Evolutionary conservation across 331 rosid species (phyloP).

Genomic region (Pyrus hybrid): DNA sequence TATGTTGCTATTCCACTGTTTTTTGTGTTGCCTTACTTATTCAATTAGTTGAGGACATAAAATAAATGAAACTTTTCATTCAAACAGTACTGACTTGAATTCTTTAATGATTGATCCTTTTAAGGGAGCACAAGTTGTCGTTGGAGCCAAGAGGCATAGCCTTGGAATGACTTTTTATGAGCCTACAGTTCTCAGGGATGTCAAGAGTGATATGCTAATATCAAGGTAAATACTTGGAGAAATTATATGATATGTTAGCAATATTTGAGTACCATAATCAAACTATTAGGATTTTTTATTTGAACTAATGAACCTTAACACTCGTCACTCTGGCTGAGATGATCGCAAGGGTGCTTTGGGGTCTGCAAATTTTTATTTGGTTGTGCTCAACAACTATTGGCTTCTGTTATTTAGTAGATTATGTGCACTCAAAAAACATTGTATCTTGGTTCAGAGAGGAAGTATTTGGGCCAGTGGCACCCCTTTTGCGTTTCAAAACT

Average conservation of each 20-base stretch:
- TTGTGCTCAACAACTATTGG: background rate
- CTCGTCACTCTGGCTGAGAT: background rate
- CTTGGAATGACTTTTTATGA: slow-evolving; percentile 86
- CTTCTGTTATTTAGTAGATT: background rate
- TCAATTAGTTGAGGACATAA: background rate
- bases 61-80: background rate
- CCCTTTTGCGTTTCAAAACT: slow-evolving; percentile 72
- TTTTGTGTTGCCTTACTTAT: background rate
- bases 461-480: slow-evolving; percentile 97
- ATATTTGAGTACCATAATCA: background rate
- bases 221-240: slow-evolving; percentile 45
- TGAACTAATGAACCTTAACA: background rate
- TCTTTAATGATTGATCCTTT: slow-evolving; percentile 16
- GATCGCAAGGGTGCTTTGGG: background rate
- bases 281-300: background rate
- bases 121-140: slow-evolving; percentile 85
- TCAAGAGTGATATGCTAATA: slow-evolving; percentile 63
- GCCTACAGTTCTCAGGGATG: slow-evolving; percentile 72
- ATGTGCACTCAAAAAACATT: background rate
- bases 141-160: slow-evolving; percentile 87
- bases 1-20: background rate
- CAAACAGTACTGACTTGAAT: background rate
- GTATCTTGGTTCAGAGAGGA: slow-evolving; percentile 63
- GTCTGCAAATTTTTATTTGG: background rate
- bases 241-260: background rate